Base-by-base conservation (phyloP, 805 yeast species). In the Middelhovenomyces tepae region DNA sequence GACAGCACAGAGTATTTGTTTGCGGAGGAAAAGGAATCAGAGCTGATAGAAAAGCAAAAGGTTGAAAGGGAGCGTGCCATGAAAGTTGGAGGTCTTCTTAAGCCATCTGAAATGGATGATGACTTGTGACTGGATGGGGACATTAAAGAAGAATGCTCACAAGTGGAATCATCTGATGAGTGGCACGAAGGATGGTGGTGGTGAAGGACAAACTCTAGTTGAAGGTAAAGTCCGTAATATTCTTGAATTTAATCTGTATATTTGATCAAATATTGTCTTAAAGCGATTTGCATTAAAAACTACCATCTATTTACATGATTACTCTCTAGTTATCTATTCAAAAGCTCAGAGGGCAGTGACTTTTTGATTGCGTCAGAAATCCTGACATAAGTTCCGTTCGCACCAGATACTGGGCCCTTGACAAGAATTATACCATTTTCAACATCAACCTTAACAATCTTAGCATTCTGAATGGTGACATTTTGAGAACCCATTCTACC, bases 91-190 rank as follows among this genome's bases (percentile, higher is more conserved):
- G 98, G 98, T 31, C 69, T 89, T 55, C 65, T 91, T 53, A 89
- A 86, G 58, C 98, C 98, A 19, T 76, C 93, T 15, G 98, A 89
- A 49, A 71, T 89, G 73, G 95, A 82, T 45, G 95, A 87, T 51
- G 75, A 69, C 16, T 19, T 32, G 37, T 30, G 22, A 21, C 18
- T 22, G 27, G n/a, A n/a, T n/a, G n/a, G n/a, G n/a, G n/a, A n/a
- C n/a, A n/a, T n/a, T n/a, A n/a, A n/a, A n/a, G n/a, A n/a, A n/a
- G n/a, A n/a, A n/a, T n/a, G n/a, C n/a, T n/a, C n/a, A n/a, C n/a
- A n/a, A n/a, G n/a, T n/a, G n/a, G n/a, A n/a, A n/a, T n/a, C n/a
- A n/a, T n/a, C n/a, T n/a, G n/a, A n/a, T n/a, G n/a, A n/a, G n/a
- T n/a, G n/a, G n/a, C n/a, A n/a, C n/a, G n/a, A n/a, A n/a, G n/a